phyloP scores from a whole-genome alignment of 352 stramenopile species.

The Phytophthora sp. region DNA sequence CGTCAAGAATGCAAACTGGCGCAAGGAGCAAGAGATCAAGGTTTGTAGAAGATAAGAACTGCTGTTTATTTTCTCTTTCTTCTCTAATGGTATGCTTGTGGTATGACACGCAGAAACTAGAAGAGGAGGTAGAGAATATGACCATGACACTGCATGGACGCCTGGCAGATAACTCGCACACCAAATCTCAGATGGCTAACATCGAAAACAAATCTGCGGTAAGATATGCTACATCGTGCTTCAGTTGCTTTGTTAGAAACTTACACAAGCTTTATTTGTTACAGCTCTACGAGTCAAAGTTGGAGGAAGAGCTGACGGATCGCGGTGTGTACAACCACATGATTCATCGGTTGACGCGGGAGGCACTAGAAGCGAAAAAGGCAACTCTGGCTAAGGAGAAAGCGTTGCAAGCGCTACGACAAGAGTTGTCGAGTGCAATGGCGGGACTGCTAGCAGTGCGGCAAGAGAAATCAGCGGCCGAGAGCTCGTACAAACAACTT shows the following conservation, averaged over 20 bases:
- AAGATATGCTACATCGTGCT: not conserved
- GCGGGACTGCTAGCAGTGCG: conserved; percentile 56
- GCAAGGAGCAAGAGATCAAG: conserved; percentile 78
- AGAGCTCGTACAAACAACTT: conserved; percentile 68
- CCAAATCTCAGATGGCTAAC: conserved; percentile 64
- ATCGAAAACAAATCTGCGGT: conserved; percentile 84
- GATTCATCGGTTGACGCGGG: conserved; percentile 73
- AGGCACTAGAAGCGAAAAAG: conserved; percentile 73
- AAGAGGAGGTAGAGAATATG: conserved; percentile 83
- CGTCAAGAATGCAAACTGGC: conserved; percentile 67
- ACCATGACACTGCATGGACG: conserved; percentile 70
- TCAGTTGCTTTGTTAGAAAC: not conserved
- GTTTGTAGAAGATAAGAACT: conserved; percentile 20
- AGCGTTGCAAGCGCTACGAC: conserved; percentile 53
- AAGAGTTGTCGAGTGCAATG: conserved; percentile 64
- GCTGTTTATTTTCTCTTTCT: not conserved
- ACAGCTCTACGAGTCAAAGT: conserved; percentile 79
- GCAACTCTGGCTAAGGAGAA: conserved; percentile 68
- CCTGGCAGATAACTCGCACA: conserved; percentile 56
- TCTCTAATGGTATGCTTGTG: conserved; percentile 1
- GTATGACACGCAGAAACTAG: conserved; percentile 47
- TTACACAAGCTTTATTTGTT: not conserved
- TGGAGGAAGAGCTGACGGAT: conserved; percentile 76
- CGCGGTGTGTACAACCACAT: conserved; percentile 84
- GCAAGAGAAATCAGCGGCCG: conserved; percentile 75